Conservation (phyloP, 1,284 basidiomycete genomes). For the Ceratobasidium sp. region DNA sequence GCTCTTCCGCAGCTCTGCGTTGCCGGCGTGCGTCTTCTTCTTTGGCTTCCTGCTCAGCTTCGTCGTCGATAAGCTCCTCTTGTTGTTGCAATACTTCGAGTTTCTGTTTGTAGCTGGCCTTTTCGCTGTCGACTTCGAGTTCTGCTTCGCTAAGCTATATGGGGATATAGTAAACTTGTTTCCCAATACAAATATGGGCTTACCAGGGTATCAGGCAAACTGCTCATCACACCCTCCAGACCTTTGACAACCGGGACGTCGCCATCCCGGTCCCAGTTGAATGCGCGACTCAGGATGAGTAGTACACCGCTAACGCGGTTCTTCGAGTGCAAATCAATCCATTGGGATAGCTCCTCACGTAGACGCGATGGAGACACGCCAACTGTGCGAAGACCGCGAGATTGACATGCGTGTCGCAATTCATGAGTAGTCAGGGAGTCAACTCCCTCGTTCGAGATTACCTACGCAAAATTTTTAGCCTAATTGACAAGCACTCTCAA, state of each 20-base stretch:
- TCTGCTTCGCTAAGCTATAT: constrained; percentile 92
- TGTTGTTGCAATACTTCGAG: constrained; percentile 97
- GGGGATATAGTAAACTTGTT: constrained; percentile 36
- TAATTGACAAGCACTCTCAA: background rate
- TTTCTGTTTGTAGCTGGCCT: constrained; percentile 96
- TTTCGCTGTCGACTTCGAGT: constrained; percentile 91
- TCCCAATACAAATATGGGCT: constrained; percentile 46
- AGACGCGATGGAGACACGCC: constrained; percentile 84
- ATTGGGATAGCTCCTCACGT: constrained; percentile 87
- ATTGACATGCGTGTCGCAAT: constrained; percentile 91
- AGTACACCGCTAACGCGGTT: constrained; percentile 83
- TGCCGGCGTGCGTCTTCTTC: constrained; percentile 90
- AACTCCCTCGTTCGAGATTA: constrained; percentile 88
- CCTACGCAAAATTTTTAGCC: constrained; percentile 50
- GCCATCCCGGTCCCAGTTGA: constrained; percentile 86
- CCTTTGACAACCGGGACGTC: constrained; percentile 84
- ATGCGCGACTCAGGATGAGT: constrained; percentile 90
- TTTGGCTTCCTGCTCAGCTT: constrained; percentile 95
- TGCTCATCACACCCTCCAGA: constrained; percentile 89
- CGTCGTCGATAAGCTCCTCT: constrained; percentile 98
- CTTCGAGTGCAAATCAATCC: constrained; percentile 93
- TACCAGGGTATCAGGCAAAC: constrained; percentile 93
- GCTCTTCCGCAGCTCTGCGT: constrained; percentile 77
- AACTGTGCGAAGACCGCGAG: constrained; percentile 88
- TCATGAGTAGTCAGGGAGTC: constrained; percentile 90